Evolutionary conservation across 2,329 filamentous ascomycete genomes (phyloP).

Genomic region (Colletotrichum viniferum): DNA sequence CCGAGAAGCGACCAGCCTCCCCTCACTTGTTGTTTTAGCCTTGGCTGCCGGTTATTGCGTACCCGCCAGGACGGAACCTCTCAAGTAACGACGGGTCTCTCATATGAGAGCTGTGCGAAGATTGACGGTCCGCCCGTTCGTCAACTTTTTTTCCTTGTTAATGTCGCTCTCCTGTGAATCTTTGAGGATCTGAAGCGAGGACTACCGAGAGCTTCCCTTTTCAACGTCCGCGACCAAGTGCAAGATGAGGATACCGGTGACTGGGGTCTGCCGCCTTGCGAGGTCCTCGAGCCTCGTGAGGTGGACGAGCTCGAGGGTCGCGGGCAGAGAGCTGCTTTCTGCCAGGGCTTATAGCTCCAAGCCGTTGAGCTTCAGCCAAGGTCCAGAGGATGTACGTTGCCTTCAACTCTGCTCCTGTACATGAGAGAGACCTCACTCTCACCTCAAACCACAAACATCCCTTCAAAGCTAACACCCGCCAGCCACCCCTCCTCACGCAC

Average conservation of each 20-base stretch:
- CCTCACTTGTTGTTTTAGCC: not conserved
- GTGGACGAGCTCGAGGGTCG: not conserved
- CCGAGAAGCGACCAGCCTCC: not conserved
- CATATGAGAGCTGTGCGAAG: not conserved
- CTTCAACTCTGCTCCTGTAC: too few relatives aligned
- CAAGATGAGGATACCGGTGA: not conserved
- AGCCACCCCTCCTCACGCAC: conserved; percentile 67
- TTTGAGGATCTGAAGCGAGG: not conserved
- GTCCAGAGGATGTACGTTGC: not conserved
- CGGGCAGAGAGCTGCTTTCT: not conserved
- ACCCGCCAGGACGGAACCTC: not conserved
- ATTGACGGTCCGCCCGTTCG: not conserved
- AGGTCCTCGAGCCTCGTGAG: not conserved
- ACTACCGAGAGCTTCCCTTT: not conserved
- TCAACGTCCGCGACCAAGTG: not conserved
- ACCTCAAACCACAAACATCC: not conserved
- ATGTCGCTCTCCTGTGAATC: not conserved
- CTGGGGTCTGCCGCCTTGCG: not conserved
- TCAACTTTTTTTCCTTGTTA: not conserved
- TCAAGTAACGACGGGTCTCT: not conserved
- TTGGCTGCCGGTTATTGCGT: not conserved
- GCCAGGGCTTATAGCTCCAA: not conserved
- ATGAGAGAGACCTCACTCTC: not conserved
- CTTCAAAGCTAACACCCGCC: not conserved
- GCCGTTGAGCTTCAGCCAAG: not conserved